These are phyloP conservation scores for Colletotrichum brevisporum DNA, from an alignment of 2,329 filamentous ascomycete genomes.

Conservation along the genomic window DNA sequence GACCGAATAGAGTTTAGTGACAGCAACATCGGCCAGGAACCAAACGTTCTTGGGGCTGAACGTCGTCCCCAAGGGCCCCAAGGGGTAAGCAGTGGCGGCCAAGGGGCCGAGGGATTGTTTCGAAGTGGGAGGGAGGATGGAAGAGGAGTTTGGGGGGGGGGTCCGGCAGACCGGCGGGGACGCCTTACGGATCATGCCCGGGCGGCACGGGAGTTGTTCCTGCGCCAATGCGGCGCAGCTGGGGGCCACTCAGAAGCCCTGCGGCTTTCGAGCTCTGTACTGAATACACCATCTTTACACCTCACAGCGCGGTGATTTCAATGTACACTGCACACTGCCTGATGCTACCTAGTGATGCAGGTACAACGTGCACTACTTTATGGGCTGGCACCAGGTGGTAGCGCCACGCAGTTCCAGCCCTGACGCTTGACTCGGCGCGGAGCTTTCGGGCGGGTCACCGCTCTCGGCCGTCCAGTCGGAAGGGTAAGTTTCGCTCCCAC, in stretches of 20 bases:
- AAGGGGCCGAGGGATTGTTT: conserved; percentile 9
- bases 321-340: not conserved
- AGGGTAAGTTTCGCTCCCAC: conserved; percentile 14
- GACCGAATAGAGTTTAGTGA: conserved; percentile 34
- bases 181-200: conserved; percentile 4
- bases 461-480: conserved; percentile 35
- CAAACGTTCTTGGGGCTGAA: conserved; percentile 30
- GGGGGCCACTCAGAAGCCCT: too few relatives aligned
- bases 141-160: conserved; percentile 7
- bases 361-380: conserved; percentile 14
- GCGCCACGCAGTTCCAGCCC: conserved; percentile 31
- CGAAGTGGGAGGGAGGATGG: not conserved
- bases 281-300: not conserved
- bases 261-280: not conserved
- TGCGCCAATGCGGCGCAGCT: not conserved
- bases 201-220: not conserved
- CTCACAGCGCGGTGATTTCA: not conserved
- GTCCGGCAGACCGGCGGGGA: conserved; percentile 16
- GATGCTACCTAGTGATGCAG: conserved; percentile 32
- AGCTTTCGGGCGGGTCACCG: conserved; percentile 21
- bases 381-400: too few relatives aligned
- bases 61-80: not conserved
- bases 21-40: conserved; percentile 36
- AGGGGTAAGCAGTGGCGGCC: not conserved
- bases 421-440: conserved; percentile 37